A percentile compares a stretch with the other conserved stretches of the same genome.
phyloP scores from a whole-genome alignment of 306 rosid species.

The Datisca glomerata region DNA sequence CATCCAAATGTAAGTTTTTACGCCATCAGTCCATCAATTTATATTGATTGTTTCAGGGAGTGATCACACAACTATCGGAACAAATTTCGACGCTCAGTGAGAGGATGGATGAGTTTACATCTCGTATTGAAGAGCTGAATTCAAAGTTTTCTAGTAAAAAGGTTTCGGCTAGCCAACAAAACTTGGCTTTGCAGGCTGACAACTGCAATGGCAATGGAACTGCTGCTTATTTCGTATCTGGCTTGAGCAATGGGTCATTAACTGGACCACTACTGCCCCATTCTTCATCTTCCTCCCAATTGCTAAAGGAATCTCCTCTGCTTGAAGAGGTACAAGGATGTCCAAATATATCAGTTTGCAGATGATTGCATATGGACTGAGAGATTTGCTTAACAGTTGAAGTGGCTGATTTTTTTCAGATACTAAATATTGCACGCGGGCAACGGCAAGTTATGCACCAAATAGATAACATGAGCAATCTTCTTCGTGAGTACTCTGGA shows the following conservation, averaged over 20 bases:
- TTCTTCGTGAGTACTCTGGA: conserved; percentile 51
- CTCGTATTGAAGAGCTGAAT: conserved; percentile 85
- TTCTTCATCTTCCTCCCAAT: conserved; percentile 72
- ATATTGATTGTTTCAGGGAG: conserved; percentile 44
- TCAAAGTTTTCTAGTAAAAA: conserved; percentile 40
- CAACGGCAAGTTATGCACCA: conserved; percentile 87
- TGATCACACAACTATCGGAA: conserved; percentile 85
- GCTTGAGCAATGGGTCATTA: conserved; percentile 70
- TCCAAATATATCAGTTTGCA: too few relatives aligned
- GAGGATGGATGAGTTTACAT: conserved; percentile 94
- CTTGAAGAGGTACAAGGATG: conserved; percentile 77
- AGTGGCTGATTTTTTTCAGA: too few relatives aligned
- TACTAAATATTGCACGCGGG: conserved; percentile 47
- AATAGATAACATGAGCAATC: conserved; percentile 64
- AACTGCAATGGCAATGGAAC: conserved; percentile 74
- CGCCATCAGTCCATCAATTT: too few relatives aligned
- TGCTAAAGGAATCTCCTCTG: conserved; percentile 64
- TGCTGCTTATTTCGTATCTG: conserved; percentile 51
- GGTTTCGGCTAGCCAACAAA: conserved; percentile 74
- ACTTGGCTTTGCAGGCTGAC: conserved; percentile 66
- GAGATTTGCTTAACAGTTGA: background rate
- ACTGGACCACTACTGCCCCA: conserved; percentile 62
- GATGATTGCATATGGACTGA: background rate
- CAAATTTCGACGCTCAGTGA: conserved; percentile 90
- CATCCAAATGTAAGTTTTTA: too few relatives aligned